Conservation (phyloP, 306 rosid species). For the Erythrophleum fordii region DNA sequence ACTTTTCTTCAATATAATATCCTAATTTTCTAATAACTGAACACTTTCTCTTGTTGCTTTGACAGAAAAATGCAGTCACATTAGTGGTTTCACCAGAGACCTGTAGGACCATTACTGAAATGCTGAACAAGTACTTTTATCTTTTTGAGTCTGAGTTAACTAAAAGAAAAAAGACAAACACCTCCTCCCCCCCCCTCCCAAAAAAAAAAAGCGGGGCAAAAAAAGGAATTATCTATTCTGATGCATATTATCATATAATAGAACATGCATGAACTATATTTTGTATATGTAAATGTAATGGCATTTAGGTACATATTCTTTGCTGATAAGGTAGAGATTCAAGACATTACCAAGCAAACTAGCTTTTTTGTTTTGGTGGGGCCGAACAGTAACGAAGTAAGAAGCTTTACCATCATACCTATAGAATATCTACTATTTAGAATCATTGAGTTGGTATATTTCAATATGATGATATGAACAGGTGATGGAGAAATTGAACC, state of each 20-base stretch:
- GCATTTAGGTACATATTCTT: constrained; percentile 79
- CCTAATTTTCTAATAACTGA: constrained; percentile 9
- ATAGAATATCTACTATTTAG: constrained; percentile 1
- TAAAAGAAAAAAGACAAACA: neutral
- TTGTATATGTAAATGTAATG: constrained; percentile 25
- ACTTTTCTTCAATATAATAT: constrained; percentile 34
- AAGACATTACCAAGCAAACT: constrained; percentile 85
- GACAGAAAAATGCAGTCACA: constrained; percentile 75
- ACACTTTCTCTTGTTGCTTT: constrained; percentile 37
- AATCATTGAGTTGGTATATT: constrained; percentile 26
- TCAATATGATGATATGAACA: constrained; percentile 46
- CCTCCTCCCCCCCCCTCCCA: too few relatives aligned
- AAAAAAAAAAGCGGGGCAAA: neutral
- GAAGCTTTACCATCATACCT: constrained; percentile 19
- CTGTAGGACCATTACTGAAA: constrained; percentile 56
- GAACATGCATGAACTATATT: constrained; percentile 23
- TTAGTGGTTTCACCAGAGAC: constrained; percentile 77
- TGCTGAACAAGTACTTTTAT: constrained; percentile 79
- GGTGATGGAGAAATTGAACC: constrained; percentile 83
- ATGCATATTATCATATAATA: constrained; percentile 32
- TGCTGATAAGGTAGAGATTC: constrained; percentile 88
- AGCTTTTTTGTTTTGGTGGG: constrained; percentile 86
- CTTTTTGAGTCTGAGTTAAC: neutral
- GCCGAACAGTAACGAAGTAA: constrained; percentile 88
- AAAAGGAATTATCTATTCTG: constrained; percentile 18